phyloP scores from a whole-genome alignment of 768 basidiomycete genomes.

The Xerocomus potaroensis region DNA sequence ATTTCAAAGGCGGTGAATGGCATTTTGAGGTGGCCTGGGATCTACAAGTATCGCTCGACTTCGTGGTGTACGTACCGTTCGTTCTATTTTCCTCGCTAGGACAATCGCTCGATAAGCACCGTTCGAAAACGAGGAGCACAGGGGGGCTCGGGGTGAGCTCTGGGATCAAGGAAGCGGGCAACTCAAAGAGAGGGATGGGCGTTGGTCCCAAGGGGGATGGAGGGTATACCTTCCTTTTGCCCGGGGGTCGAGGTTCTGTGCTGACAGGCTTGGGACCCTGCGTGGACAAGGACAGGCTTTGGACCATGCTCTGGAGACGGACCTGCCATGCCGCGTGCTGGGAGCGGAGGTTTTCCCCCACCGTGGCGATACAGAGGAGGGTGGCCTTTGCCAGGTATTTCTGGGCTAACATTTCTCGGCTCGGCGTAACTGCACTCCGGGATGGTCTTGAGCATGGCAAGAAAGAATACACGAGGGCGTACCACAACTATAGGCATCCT shows the following conservation, averaged over 20 bases:
- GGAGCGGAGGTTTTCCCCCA: conserved; percentile 14
- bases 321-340: conserved; percentile 11
- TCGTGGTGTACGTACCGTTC: not conserved
- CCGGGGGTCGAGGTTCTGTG: not conserved
- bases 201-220: not conserved
- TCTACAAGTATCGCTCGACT: not conserved
- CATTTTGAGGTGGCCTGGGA: not conserved
- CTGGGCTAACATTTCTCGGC: conserved; percentile 3
- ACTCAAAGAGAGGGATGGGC: not conserved
- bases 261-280: not conserved
- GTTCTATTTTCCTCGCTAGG: conserved; percentile 10
- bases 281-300: not conserved
- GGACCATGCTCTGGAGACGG: conserved; percentile 10
- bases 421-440: not conserved
- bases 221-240: not conserved
- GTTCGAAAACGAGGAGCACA: conserved; percentile 7
- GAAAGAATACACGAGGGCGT: not conserved
- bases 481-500: not conserved
- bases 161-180: not conserved
- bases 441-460: not conserved
- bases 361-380: conserved; percentile 4
- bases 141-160: not conserved
- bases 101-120: conserved; percentile 11
- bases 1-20: no score
- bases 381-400: conserved; percentile 7